Evolutionary conservation across 1,139 yeast genomes (phyloP), one percentile per base, ranked within the genome.

Genomic region (Suhomyces yuchorum): DNA sequence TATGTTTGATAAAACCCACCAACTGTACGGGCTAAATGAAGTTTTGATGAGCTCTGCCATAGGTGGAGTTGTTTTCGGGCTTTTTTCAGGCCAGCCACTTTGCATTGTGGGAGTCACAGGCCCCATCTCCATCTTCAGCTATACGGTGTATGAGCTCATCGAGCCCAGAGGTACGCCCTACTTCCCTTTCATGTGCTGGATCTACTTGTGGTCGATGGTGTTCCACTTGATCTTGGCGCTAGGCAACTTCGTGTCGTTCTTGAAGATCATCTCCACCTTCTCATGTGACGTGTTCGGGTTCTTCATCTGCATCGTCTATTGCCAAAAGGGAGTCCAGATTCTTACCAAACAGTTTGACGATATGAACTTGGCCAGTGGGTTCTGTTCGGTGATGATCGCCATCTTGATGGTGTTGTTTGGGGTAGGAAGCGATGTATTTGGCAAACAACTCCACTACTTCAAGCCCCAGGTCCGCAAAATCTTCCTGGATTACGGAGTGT

Each of bases 21-120:
- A 87, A 57, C 78, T 92, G 22, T 93, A 88, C 60, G 99, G 99
- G 2, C 87, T 93, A 2, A 93, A 93, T 62, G 99, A 93, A 62
- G 87, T 92, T 2, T 70, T 93, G 30, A 63, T 93, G 62, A 78
- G 96, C 19, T 82, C 92, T 30, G 97, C 97, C 0, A 67, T 93
- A 59, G 98, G 90, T 0, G 98, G 98, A 0, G 80, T 92, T 5
- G 84, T 87, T 2, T 93, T 93, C 73, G 97, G 98, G 0, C 60
- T 87, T 6, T 73, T 92, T 49, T 77, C 87, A 0, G 98, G 98
- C 0, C 97, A 92, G 57, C 98, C 99, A 0, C 68, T 93, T 33
- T 89, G 96, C 60, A 88, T 93, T 30, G 98, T 93, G n/a, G 99
- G 99, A 3, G 98, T 93, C 4, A 93, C 99, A 0, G 96, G 98